Conservation (phyloP, 352 stramenopile species). For the Phytophthora podocarpi region DNA sequence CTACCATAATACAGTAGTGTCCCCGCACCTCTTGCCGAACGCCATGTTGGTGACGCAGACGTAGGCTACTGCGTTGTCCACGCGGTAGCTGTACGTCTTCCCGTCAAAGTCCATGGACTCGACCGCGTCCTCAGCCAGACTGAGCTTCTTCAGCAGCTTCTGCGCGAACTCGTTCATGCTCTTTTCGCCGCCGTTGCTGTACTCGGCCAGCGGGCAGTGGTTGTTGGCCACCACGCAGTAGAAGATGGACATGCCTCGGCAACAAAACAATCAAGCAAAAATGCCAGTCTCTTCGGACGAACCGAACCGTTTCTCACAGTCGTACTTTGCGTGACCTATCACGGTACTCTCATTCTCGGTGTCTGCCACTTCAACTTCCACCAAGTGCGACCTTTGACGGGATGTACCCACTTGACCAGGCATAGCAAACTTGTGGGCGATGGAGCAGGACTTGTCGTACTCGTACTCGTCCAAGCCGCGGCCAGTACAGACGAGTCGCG, state of each 20-base stretch:
- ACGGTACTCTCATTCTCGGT: constrained; percentile 3
- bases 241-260: constrained; percentile 75
- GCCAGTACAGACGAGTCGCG: constrained; percentile 64
- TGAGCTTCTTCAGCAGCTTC: constrained; percentile 89
- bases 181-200: constrained; percentile 83
- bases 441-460: constrained; percentile 71
- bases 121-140: constrained; percentile 68
- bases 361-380: constrained; percentile 24
- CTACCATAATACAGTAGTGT: background rate
- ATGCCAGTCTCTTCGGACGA: too few relatives aligned
- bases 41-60: constrained; percentile 81
- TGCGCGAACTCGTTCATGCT: constrained; percentile 88
- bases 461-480: constrained; percentile 81
- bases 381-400: constrained; percentile 35
- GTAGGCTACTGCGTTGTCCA: constrained; percentile 86
- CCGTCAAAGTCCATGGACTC: constrained; percentile 85
- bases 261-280: constrained; percentile 5
- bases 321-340: constrained; percentile 3
- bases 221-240: constrained; percentile 89
- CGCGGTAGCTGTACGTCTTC: constrained; percentile 86
- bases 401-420: constrained; percentile 27
- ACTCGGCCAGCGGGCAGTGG: constrained; percentile 80
- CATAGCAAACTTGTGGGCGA: too few relatives aligned
- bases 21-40: constrained; percentile 74
- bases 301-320: constrained; percentile 11